Evolutionary conservation across 23 red algal species (phyloP).

Genomic region (Gracilaria vermiculophylla): DNA sequence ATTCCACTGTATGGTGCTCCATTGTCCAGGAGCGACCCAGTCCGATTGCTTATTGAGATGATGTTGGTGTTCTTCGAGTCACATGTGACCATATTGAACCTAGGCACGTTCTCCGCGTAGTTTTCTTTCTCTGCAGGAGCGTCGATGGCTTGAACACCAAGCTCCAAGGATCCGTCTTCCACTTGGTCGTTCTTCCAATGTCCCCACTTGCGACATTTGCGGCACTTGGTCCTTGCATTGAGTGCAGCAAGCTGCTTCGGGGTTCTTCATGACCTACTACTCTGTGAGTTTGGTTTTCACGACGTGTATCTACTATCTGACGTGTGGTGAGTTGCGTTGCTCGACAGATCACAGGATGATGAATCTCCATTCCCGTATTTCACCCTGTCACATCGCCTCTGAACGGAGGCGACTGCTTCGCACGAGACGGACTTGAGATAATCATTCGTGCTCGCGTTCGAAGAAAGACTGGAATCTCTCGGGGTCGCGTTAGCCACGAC

Average conservation of each 20-base stretch:
- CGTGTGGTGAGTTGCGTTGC: background rate
- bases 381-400: background rate
- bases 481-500: background rate
- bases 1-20: constrained; percentile 40
- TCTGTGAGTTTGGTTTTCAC: no score
- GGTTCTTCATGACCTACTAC: background rate
- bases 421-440: background rate
- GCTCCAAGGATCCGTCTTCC: constrained; percentile 19
- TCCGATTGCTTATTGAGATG: background rate
- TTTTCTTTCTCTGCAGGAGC: background rate
- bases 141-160: background rate
- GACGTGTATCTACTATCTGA: background rate
- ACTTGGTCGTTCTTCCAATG: constrained; percentile 31
- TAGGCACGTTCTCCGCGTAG: background rate
- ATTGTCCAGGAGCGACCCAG: constrained; percentile 28
- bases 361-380: background rate
- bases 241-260: constrained; percentile 10
- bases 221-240: constrained; percentile 19
- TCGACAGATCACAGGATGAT: background rate
- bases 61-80: background rate
- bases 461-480: background rate
- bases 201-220: constrained; percentile 20
- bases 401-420: background rate
- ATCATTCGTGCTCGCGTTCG: background rate
- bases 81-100: background rate